phyloP scores from a whole-genome alignment of 2,329 filamentous ascomycete species.

The Penicillium aurantiogriseum region DNA sequence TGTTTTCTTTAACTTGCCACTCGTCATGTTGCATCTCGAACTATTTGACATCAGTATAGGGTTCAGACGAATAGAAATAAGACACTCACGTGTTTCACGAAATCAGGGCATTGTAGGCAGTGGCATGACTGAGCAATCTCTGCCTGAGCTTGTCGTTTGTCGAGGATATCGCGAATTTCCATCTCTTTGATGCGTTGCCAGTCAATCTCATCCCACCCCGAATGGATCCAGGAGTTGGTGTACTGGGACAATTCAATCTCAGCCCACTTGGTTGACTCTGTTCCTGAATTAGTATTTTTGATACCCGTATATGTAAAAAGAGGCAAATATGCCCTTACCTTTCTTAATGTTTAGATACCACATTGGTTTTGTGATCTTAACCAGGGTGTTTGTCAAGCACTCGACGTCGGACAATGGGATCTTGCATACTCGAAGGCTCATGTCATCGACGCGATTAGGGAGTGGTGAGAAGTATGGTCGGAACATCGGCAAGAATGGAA shows the following conservation, averaged over 20 bases:
- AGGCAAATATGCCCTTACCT: conserved; percentile 33
- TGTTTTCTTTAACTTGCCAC: conserved; percentile 94
- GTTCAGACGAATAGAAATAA: background rate
- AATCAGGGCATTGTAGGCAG: conserved; percentile 69
- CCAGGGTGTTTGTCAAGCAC: conserved; percentile 70
- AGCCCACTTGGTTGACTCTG: conserved; percentile 57
- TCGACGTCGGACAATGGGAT: conserved; percentile 78
- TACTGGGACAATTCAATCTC: conserved; percentile 68
- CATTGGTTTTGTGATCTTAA: conserved; percentile 52
- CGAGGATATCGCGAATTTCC: conserved; percentile 73
- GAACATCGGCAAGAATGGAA: conserved; percentile 77
- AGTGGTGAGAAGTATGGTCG: conserved; percentile 66
- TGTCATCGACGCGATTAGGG: conserved; percentile 64
- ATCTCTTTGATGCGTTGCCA: conserved; percentile 80
- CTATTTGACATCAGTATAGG: conserved; percentile 43
- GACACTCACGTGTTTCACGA: conserved; percentile 78
- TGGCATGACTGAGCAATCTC: conserved; percentile 62
- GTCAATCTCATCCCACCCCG: conserved; percentile 80
- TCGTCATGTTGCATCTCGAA: conserved; percentile 96
- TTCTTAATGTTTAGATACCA: conserved; percentile 52
- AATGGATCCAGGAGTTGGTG: conserved; percentile 70
- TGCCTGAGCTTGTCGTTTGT: conserved; percentile 66
- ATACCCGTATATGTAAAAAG: conserved; percentile 2
- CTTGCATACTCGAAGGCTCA: conserved; percentile 66
- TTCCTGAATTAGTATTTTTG: conserved; percentile 10